Base-by-base conservation (phyloP, 164 flowering plant species). In the Umbellularia californica region DNA sequence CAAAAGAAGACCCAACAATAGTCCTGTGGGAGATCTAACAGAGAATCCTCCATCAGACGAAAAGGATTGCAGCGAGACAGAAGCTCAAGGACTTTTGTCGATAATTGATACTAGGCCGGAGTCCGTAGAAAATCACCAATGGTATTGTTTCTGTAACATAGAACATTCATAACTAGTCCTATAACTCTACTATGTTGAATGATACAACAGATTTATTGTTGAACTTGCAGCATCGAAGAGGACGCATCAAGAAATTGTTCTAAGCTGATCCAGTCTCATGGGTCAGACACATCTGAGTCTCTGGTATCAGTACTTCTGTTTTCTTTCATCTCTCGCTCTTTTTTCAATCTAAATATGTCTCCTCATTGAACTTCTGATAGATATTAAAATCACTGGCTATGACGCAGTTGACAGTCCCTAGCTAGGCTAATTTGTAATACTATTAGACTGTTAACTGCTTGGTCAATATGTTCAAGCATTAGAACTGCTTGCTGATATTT, bases 31-130 rank as follows among this genome's bases (percentile, higher is more conserved):
- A 47, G 5, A 25, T 30, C 33, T n/a, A 72, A 17, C 68, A 6
- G 65, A 14, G 14, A 5, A 15, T 9, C 64, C 51, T 19, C 3
- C 15, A 69, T 17, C 50, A 12, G 25, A n/a, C 25, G 69, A 14
- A 28, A 15, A 30, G 1, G 23, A 15, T n/a, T n/a, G 2, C 63
- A 30, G 20, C 14, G 68, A 25, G 14, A 30, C n/a, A 0, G 71
- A 70, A 64, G 72, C 65, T 35, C 69, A 78, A 25, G 81, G 81
- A 30, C 77, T 78, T 71, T 75, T 47, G 24, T 75, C 75, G 3
- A 50, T 78, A 17, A 52, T 78, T 71, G 72, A 27, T 58, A 17
- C 13, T 22, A 65, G 27, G 55, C 25, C 70, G 27, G 69, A 65
- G 11, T 58, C 75, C 41, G 55, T 14, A 5, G 52, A 69, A 41